Evolutionary conservation across 2,329 filamentous ascomycete genomes (phyloP), one percentile per base, ranked within the genome.

Genomic region (Diaporthe velutina): DNA sequence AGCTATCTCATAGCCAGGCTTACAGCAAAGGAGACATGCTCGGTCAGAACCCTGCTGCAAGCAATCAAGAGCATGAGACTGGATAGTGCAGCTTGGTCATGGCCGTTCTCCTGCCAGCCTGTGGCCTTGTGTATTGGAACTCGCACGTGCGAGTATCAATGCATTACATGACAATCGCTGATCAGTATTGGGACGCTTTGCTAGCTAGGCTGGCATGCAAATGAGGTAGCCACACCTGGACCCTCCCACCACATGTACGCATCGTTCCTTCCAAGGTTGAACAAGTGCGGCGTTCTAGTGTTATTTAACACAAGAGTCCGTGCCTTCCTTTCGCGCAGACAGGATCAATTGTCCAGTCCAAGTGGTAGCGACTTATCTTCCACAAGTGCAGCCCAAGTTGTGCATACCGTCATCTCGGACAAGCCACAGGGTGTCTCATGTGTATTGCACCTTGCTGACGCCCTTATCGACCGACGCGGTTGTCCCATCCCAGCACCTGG

Each of bases 401-500:
- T 61, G 25, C 13, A 52, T 38, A 7, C 8, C 0, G 2, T 48
- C 45, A 15, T 12, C 7, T 25, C 5, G 8, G 33, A 19, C 12
- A 35, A 61, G 25, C 25, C 58, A 28, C 22, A 35, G 6, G 12
- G 19, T 22, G 48, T 19, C 22, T 12, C 25, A 22, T 2, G 13
- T 19, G 38, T 22, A 5, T 19, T 19, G 19, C 13, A 45, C 15
- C 15, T 19, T 52, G 12, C 22, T 1, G 45, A 38, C 22, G 15
- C 22, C 15, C 33, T 40, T 15, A 68, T 28, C 64, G 48, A n/a
- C 42, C 19, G 35, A 13, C 40, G 13, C 25, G 58, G n/a, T n/a
- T 38, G 28, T 79, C 76, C 79, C 79, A 80, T 1, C 78, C 79
- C 28, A 78, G 58, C 13, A 78, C 77, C 70, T 78, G 78, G 8